Evolutionary conservation across 352 stramenopile genomes (phyloP), one percentile per base, ranked within the genome.

Genomic region (Plasmopara halstedii): DNA sequence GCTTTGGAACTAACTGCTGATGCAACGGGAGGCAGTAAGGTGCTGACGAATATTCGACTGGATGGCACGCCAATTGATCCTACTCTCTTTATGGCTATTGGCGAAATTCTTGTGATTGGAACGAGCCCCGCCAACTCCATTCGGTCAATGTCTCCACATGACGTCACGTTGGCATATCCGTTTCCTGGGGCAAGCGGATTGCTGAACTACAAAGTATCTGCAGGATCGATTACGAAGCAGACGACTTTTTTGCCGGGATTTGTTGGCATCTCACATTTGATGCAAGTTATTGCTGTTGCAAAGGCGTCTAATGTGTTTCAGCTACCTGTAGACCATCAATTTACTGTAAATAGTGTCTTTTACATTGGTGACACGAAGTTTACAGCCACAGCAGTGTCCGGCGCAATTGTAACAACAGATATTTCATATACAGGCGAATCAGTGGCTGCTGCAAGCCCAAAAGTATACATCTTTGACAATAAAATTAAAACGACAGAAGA

Each of bases 401-500:
- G 50, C 18, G 40, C 43, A 2, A 34, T 56, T 2, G 42, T 84
- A 14, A 82, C 62, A 3, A 80, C 64, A 2, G 18, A 48, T 0
- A 46, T 64, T 37, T 25, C 46, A 0, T 85, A 82, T 31, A 45
- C 25, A 2, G 67, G 72, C 0, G 53, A 68, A 18, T 54, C 36
- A 37, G 54, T 86, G 9, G 52, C 46, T 1, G 47, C 15, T 6
- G 67, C 53, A 14, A 50, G 9, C 17, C 73, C 73, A 0, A 36
- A 53, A 29, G 43, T 73, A 29, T 40, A 40, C 32, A 31, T 85
- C 0, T 86, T 81, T 26, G 74, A 88, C 40, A 86, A 88, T 25
- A 66, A 46, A 29, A 45, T 88, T 1, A 67, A 64, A 5, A 86
- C 80, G 14, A 87, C 76, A 3, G 68, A 71, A 7, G 65, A 86